phyloP scores from a whole-genome alignment of 1,284 basidiomycete species.

The Gymnopus androsaceus region DNA sequence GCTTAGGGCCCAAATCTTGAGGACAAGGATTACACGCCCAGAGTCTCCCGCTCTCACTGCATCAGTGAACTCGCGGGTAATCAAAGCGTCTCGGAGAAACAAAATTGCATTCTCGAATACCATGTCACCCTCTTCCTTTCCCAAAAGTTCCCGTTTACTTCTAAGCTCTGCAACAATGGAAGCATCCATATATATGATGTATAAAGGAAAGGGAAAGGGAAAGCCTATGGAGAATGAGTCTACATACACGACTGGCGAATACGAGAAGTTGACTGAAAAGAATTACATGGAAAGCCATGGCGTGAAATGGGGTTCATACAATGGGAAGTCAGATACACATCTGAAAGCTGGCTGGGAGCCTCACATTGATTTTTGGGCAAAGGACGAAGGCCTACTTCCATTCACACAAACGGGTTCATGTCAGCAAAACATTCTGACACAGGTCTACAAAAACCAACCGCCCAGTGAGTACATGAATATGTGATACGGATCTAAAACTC shows the following conservation, averaged over 20 bases:
- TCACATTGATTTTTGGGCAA: not conserved
- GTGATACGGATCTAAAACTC: not conserved
- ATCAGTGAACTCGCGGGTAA: too few relatives aligned
- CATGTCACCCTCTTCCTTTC: too few relatives aligned
- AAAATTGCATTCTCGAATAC: too few relatives aligned
- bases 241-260: not conserved
- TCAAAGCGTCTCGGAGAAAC: too few relatives aligned
- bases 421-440: constrained; percentile 1
- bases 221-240: not conserved
- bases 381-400: constrained; percentile 8
- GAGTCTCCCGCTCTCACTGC: too few relatives aligned
- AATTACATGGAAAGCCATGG: not conserved
- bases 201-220: not conserved
- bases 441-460: constrained; percentile 2
- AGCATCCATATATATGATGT: too few relatives aligned
- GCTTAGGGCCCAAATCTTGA: too few relatives aligned
- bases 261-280: not conserved
- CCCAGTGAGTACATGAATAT: not conserved
- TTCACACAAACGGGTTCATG: constrained; percentile 9
- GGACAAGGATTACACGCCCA: too few relatives aligned
- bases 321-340: not conserved
- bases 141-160: too few relatives aligned
- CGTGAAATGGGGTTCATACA: not conserved
- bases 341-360: constrained; percentile 1
- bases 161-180: too few relatives aligned